A percentile compares a stretch with the other conserved stretches of the same genome.
Evolutionary conservation across 768 basidiomycete species (phyloP).

Genomic region (Pisolithus microcarpus): DNA sequence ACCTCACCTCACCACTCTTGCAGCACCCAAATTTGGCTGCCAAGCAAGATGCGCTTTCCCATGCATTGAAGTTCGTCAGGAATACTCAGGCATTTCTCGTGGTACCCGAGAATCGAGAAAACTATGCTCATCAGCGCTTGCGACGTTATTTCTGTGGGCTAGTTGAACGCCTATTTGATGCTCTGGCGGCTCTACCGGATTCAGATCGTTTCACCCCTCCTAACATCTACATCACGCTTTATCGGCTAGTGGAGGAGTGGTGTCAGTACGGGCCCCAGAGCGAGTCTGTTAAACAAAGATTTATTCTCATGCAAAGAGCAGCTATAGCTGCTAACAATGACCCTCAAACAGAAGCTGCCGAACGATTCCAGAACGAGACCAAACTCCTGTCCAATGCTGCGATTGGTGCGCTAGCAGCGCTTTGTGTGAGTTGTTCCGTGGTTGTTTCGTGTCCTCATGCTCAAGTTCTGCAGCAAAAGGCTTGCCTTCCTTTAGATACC

Average conservation of each 20-base stretch:
- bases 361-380: slow-evolving; percentile 65
- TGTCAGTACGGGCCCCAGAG: slow-evolving; percentile 76
- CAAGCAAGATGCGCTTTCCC: slow-evolving; percentile 65
- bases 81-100: slow-evolving; percentile 76
- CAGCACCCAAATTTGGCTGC: slow-evolving; percentile 62
- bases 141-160: slow-evolving; percentile 89
- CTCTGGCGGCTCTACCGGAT: slow-evolving; percentile 58
- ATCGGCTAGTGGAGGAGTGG: slow-evolving; percentile 89
- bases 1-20: slow-evolving; percentile 71
- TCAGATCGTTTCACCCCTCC: slow-evolving; percentile 71
- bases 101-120: slow-evolving; percentile 63
- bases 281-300: slow-evolving; percentile 63
- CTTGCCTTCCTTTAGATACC: slow-evolving; percentile 60
- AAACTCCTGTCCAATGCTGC: slow-evolving; percentile 71
- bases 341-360: slow-evolving; percentile 43
- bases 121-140: slow-evolving; percentile 68
- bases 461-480: slow-evolving; percentile 54
- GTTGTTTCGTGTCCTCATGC: neutral
- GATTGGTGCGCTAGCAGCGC: slow-evolving; percentile 78
- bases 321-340: slow-evolving; percentile 49
- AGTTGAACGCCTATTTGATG: slow-evolving; percentile 81
- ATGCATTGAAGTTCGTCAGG: slow-evolving; percentile 81
- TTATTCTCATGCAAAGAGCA: slow-evolving; percentile 64
- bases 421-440: slow-evolving; percentile 55
- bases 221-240: slow-evolving; percentile 71